These are phyloP conservation scores for Blastocystis sp. DNA, from an alignment of 352 stramenopile species.

Conservation along the genomic window DNA sequence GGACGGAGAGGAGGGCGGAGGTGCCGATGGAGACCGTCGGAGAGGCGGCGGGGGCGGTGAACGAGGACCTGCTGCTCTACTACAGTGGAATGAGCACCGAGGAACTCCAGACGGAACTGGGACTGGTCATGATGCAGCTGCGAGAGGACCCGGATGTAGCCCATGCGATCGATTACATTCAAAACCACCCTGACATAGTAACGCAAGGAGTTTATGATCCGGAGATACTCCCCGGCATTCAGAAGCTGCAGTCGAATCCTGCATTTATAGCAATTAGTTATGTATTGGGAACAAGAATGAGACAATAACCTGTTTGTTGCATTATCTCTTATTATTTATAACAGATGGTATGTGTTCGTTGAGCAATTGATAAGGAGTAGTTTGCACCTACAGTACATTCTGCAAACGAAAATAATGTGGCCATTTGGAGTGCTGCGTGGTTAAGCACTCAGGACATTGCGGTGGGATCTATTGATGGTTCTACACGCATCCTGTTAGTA, in stretches of 20 bases:
- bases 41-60: too few species aligned
- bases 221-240: background rate
- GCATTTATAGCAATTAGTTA: background rate
- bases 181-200: background rate
- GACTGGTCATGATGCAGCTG: background rate
- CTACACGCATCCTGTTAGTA: background rate
- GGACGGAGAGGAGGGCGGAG: background rate
- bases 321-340: background rate
- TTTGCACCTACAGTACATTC: slow-evolving; percentile 32
- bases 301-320: background rate
- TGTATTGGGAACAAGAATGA: background rate
- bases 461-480: slow-evolving; percentile 14
- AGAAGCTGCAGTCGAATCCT: background rate
- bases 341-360: background rate
- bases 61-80: background rate
- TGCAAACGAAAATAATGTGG: background rate
- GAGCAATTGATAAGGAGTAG: background rate
- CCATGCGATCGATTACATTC: background rate
- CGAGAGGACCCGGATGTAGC: background rate
- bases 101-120: background rate
- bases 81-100: background rate
- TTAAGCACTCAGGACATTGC: background rate
- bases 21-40: background rate
- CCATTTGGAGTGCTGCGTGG: slow-evolving; percentile 45
- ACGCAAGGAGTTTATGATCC: background rate